These are phyloP conservation scores for Diaporthe nobilis DNA, from an alignment of 2,329 filamentous ascomycete genomes.

Conservation along the genomic window DNA sequence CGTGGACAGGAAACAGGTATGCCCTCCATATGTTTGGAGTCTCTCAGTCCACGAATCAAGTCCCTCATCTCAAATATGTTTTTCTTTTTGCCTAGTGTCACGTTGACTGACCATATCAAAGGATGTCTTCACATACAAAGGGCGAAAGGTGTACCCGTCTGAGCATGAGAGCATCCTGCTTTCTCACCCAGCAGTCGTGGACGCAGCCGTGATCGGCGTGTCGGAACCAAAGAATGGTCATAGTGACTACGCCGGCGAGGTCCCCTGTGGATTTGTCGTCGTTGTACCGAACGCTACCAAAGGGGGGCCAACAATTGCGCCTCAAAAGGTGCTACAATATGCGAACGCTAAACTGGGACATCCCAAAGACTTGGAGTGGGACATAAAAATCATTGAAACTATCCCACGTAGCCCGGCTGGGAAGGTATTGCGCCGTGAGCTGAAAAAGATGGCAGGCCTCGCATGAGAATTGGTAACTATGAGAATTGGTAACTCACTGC, in stretches of 20 bases:
- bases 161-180: neutral
- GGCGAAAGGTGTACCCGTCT: neutral
- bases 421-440: neutral
- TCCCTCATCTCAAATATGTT: neutral
- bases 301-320: neutral
- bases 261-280: neutral
- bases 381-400: neutral
- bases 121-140: neutral
- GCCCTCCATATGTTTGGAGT: rapidly evolving
- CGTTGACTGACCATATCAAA: neutral
- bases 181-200: neutral
- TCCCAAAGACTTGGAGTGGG: neutral
- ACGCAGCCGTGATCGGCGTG: neutral
- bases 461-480: neutral
- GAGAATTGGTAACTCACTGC: neutral
- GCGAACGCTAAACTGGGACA: neutral
- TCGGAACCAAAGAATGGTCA: no score
- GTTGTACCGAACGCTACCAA: neutral
- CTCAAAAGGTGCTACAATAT: neutral
- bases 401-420: neutral
- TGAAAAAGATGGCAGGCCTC: neutral
- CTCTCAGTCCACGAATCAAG: no score
- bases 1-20: constrained; percentile 7
- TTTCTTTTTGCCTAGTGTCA: rapidly evolving
- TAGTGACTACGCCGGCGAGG: no score